Evolutionary conservation across 768 basidiomycete genomes (phyloP).

Genomic region (Cystobasidium onofrii): DNA sequence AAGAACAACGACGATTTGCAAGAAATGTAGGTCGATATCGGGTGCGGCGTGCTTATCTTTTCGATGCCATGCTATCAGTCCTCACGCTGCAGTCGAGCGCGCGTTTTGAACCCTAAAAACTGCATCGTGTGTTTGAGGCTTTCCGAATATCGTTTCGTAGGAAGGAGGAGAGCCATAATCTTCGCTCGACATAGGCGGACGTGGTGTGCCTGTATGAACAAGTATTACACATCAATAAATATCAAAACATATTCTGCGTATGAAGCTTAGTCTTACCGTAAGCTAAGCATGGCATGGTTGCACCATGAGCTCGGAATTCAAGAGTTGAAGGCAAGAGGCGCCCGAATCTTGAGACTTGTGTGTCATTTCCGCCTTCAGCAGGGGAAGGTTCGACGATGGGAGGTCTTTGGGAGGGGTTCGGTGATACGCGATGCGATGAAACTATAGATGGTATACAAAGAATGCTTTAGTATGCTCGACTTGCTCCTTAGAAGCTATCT

Average conservation of each 20-base stretch:
- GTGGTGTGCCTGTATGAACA: constrained; percentile 1
- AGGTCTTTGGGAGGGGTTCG: not conserved
- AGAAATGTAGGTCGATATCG: no score
- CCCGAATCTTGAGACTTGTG: not conserved
- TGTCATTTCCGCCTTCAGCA: not conserved
- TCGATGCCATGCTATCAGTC: no score
- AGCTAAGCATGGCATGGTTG: constrained; percentile 19
- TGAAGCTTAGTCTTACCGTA: no score
- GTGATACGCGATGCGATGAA: not conserved
- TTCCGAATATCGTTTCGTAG: not conserved
- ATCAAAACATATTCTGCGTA: no score
- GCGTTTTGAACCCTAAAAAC: not conserved
- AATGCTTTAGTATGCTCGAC: no score
- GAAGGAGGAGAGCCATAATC: constrained; percentile 12
- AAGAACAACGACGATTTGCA: no score
- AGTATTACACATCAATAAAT: not conserved
- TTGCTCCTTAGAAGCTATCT: not conserved
- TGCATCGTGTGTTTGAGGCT: not conserved
- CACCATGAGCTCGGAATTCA: constrained; percentile 1
- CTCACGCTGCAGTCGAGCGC: not conserved
- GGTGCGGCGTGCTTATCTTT: no score
- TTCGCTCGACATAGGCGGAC: constrained; percentile 2
- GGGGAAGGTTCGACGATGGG: not conserved
- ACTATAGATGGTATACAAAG: no score
- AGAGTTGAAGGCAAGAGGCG: not conserved